A percentile compares a stretch with the other conserved stretches of the same genome.
phyloP scores from a whole-genome alignment of 345 rosid species.

The Salix suchowensis region DNA sequence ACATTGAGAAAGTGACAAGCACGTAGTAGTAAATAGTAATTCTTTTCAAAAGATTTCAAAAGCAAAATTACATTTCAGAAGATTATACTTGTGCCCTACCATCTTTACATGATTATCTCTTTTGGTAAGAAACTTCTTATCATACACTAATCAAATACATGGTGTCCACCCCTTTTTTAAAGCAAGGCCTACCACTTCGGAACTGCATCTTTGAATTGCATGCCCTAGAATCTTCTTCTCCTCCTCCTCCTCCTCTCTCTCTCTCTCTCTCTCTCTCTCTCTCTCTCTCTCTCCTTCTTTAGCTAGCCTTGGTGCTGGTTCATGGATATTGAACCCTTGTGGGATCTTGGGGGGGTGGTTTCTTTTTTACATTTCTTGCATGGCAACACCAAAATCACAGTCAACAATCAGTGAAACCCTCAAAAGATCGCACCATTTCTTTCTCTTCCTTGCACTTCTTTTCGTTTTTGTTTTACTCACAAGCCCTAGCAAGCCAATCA shows the following conservation, averaged over 20 bases:
- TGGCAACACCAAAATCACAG: conserved; percentile 57
- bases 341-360: conserved; percentile 90
- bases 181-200: conserved; percentile 21
- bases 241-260: conserved; percentile 35
- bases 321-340: conserved; percentile 98
- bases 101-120: conserved; percentile 39
- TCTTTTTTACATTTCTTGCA: conserved; percentile 48
- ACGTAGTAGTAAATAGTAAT: not conserved
- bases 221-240: not conserved
- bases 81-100: conserved; percentile 51
- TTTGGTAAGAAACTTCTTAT: conserved; percentile 42
- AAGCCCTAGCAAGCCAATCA: conserved; percentile 21
- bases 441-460: conserved; percentile 36
- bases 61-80: conserved; percentile 33
- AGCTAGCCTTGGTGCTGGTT: conserved; percentile 58
- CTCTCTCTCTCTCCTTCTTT: conserved; percentile 8
- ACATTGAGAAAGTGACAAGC: conserved; percentile 24
- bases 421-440: conserved; percentile 33
- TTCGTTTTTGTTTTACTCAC: conserved; percentile 35
- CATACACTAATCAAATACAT: conserved; percentile 32
- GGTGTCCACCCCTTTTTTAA: conserved; percentile 36
- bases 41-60: conserved; percentile 34
- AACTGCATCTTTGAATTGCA: conserved; percentile 1
- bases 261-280: not conserved
- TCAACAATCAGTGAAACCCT: conserved; percentile 19